These are phyloP conservation scores for Quercus glauca DNA, from an alignment of 306 rosid species.

Conservation along the genomic window DNA sequence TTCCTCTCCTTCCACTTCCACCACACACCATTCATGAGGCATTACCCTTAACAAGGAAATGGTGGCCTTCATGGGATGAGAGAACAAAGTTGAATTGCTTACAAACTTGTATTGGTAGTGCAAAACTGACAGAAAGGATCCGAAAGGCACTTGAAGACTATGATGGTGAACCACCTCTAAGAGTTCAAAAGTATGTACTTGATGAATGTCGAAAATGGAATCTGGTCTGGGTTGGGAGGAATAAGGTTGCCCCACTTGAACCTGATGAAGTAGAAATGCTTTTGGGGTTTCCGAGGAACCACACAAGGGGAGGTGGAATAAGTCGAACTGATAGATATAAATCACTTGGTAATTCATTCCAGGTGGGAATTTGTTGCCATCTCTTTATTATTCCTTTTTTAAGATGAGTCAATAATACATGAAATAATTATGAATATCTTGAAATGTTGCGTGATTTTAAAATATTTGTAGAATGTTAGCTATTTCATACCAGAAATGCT, in stretches of 20 bases:
- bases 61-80: constrained; percentile 98
- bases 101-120: constrained; percentile 74
- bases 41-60: constrained; percentile 70
- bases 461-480: constrained; percentile 3
- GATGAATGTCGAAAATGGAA: constrained; percentile 92
- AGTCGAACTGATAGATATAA: constrained; percentile 91
- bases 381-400: background rate
- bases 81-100: constrained; percentile 76
- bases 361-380: constrained; percentile 46
- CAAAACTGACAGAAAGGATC: constrained; percentile 68
- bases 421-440: background rate
- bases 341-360: constrained; percentile 96
- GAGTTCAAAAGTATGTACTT: constrained; percentile 55
- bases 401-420: constrained; percentile 2
- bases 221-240: constrained; percentile 96
- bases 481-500: background rate
- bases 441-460: background rate
- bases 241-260: constrained; percentile 92
- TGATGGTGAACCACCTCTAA: constrained; percentile 55
- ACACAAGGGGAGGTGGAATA: constrained; percentile 97
- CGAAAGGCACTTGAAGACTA: constrained; percentile 62
- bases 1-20: constrained; percentile 82
- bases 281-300: constrained; percentile 89
- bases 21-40: constrained; percentile 71
- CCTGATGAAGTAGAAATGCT: constrained; percentile 87